Evolutionary conservation across 2,329 filamentous ascomycete species (phyloP).

Genomic region (Penicillium sp.): DNA sequence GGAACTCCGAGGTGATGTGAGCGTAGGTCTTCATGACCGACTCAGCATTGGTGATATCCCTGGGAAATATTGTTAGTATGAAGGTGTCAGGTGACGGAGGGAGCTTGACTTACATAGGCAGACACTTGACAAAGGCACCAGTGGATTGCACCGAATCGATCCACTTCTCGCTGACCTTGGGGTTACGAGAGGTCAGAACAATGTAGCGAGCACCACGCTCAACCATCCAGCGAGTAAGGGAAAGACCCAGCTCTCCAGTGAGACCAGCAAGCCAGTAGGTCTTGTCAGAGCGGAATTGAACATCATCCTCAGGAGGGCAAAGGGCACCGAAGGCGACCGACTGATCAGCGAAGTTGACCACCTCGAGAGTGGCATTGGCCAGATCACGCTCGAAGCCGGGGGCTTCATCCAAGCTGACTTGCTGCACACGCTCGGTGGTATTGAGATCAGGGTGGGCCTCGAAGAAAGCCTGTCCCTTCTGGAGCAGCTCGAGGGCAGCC

Average conservation of each 20-base stretch:
- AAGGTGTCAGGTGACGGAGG: neutral
- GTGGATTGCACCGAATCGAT: constrained; percentile 13
- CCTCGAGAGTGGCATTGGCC: neutral
- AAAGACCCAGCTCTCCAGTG: neutral
- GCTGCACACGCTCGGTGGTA: neutral
- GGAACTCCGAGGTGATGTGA: constrained; percentile 18
- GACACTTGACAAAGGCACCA: constrained; percentile 5
- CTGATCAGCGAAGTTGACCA: neutral
- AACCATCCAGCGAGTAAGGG: constrained; percentile 29
- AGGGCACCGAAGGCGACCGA: neutral
- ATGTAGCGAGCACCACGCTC: constrained; percentile 23
- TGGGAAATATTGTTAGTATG: neutral
- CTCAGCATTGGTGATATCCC: neutral
- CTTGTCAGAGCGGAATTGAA: neutral
- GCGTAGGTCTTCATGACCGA: constrained; percentile 1
- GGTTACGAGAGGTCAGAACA: constrained; percentile 26
- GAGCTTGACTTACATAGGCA: neutral
- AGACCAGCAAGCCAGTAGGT: constrained; percentile 3
- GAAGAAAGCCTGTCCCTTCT: neutral
- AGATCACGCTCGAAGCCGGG: neutral
- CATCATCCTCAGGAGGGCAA: neutral
- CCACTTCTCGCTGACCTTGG: constrained; percentile 21
- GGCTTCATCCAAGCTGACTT: neutral
- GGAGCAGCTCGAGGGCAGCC: neutral
- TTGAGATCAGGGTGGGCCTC: neutral